Percentiles rank a stretch among this genome's conserved stretches.
phyloP scores from a whole-genome alignment of 1,284 basidiomycete genomes.

The Cryptococcus floricola region DNA sequence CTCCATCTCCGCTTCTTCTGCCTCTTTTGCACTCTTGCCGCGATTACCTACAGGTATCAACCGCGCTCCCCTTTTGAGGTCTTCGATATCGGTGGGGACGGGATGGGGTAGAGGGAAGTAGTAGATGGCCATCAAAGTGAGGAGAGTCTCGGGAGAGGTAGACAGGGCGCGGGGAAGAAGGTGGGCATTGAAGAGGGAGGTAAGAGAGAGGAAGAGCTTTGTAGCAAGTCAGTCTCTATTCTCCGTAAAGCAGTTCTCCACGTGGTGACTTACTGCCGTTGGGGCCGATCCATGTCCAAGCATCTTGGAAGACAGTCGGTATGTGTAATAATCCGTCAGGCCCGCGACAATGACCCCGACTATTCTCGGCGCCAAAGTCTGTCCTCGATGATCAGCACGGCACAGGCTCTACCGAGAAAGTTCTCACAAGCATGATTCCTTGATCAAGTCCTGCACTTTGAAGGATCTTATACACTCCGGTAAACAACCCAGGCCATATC shows the following conservation, averaged over 20 bases:
- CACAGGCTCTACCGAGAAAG: background rate
- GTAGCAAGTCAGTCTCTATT: background rate
- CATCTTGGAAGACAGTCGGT: slow-evolving; percentile 59
- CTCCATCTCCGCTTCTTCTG: background rate
- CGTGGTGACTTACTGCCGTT: slow-evolving; percentile 58
- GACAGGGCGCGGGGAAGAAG: slow-evolving; percentile 84
- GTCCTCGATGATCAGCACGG: background rate
- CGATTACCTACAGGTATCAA: background rate
- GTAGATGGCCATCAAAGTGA: slow-evolving; percentile 73
- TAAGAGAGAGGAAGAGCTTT: slow-evolving; percentile 75
- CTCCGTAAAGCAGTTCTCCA: background rate
- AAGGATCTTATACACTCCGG: slow-evolving; percentile 70
- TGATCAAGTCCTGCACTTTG: slow-evolving; percentile 58
- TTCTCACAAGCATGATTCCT: slow-evolving; percentile 56
- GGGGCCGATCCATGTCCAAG: slow-evolving; percentile 60
- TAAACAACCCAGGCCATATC: slow-evolving; percentile 58
- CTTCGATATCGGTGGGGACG: background rate
- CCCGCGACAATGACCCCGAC: slow-evolving; percentile 78
- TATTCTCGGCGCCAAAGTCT: slow-evolving; percentile 62
- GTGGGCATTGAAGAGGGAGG: slow-evolving; percentile 81
- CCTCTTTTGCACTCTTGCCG: background rate
- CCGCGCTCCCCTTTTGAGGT: background rate
- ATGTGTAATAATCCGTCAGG: slow-evolving; percentile 72
- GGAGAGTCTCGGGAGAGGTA: slow-evolving; percentile 85
- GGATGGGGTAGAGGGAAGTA: slow-evolving; percentile 59